Evolutionary conservation across 1,284 basidiomycete genomes (phyloP).

Genomic region (Porogramme epimiltina): DNA sequence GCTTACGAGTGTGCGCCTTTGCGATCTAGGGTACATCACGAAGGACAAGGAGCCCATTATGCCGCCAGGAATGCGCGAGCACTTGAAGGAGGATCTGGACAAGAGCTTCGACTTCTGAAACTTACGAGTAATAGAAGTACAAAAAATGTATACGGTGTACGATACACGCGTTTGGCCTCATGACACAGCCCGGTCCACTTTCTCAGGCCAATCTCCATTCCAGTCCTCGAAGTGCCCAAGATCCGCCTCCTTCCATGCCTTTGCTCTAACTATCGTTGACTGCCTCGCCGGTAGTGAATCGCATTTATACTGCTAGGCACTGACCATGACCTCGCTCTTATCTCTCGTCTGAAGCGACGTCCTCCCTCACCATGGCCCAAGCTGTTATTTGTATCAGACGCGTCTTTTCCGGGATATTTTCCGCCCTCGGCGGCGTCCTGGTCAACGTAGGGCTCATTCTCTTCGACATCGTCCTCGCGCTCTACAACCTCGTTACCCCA

Average conservation of each 20-base stretch:
- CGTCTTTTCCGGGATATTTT: slow-evolving; percentile 17
- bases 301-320: no score
- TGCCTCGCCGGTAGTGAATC: no score
- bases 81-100: slow-evolving; percentile 84
- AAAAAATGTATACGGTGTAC: no score
- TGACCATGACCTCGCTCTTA: background rate
- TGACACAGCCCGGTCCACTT: no score
- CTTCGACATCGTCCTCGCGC: slow-evolving; percentile 50
- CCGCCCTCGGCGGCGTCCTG: slow-evolving; percentile 15
- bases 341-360: no score
- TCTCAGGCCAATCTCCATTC: no score
- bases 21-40: slow-evolving; percentile 57
- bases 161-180: no score
- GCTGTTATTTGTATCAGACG: slow-evolving; percentile 15
- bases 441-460: slow-evolving; percentile 19
- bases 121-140: no score
- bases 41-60: slow-evolving; percentile 65
- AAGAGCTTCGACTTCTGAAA: slow-evolving; percentile 79
- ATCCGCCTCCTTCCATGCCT: no score
- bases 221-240: no score
- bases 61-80: slow-evolving; percentile 87
- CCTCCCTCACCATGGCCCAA: slow-evolving; percentile 12
- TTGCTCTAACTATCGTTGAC: no score
- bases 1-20: background rate
- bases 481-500: slow-evolving; percentile 57